Base-by-base conservation (phyloP, 1,284 basidiomycete species). In the Cystobasidiaceae sp. region DNA sequence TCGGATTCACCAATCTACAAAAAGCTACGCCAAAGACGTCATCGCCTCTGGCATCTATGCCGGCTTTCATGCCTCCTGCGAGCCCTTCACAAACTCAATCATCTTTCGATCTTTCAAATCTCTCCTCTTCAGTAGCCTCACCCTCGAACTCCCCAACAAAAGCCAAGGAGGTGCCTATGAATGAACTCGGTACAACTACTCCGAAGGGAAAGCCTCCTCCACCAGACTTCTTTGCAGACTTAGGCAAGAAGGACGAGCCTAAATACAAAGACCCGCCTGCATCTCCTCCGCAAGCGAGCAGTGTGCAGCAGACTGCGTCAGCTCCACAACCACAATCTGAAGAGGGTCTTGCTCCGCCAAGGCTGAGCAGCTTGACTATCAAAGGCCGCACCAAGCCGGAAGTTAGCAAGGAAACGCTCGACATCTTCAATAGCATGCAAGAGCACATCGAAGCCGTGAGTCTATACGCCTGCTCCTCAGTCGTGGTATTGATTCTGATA, bases 391-490 rank as follows among this genome's bases (percentile, higher is more conserved):
- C 25, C 9, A 11, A 13, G 7, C 13, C 51, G 6, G 21, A 34
- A 32, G 33, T 50, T 21, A 41, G 44, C 43, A 39, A 64, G 33
- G 51, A 55, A 19, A 56, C 50, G 6, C 25, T 64, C 9, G 56
- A 56, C 15, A 43, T 64, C 28, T 64, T 64, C 51, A 39, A 45
- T 17, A 55, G 41, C 17, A 64, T 64, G 61, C 61, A 64, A 39
- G 61, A 64, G 4, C 51, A 56, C 37, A 25, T 64, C 7, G 61
- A 55, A 28, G 52, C 61, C 25, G 61, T 64, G 25, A 55, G 61
- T 48, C 7, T 4, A 15, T 30, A 9, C n/a, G 4, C 13, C 8
- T 9, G 33, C 27, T 9, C 23, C 39, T 44, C 23, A 17, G 33
- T 6, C 21, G 25, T 39, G n/a, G 21, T 37, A 11, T 41, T 15